These are phyloP conservation scores for Delphinella strobiligena DNA, from an alignment of 2,329 filamentous ascomycete genomes.

Conservation along the genomic window DNA sequence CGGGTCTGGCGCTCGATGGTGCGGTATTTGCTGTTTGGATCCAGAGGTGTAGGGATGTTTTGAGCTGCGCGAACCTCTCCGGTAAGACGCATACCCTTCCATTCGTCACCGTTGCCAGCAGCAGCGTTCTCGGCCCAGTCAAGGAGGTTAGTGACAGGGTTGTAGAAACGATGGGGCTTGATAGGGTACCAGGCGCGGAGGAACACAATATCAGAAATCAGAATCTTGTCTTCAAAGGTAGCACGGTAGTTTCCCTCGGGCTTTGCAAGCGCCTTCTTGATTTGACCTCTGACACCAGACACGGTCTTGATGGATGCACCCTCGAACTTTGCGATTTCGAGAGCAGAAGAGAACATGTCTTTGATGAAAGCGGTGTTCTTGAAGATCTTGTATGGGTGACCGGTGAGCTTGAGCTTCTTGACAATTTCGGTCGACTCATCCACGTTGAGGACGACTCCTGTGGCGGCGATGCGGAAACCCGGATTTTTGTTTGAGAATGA, in stretches of 20 bases:
- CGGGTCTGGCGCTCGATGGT: constrained; percentile 39
- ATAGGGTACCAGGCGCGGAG: constrained; percentile 93
- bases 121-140: constrained; percentile 34
- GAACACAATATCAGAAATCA: constrained; percentile 95
- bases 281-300: constrained; percentile 87
- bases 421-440: constrained; percentile 96
- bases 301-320: constrained; percentile 93
- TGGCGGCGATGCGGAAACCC: constrained; percentile 88
- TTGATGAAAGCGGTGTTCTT: constrained; percentile 99
- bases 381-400: constrained; percentile 92
- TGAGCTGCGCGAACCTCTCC: constrained; percentile 76
- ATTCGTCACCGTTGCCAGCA: constrained; percentile 31
- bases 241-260: constrained; percentile 93
- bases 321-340: constrained; percentile 98
- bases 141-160: constrained; percentile 85
- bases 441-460: constrained; percentile 83
- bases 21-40: constrained; percentile 78
- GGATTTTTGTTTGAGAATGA: constrained; percentile 73
- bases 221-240: constrained; percentile 96
- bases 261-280: constrained; percentile 87
- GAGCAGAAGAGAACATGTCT: constrained; percentile 87
- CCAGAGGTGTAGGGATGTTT: constrained; percentile 62
- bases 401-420: constrained; percentile 97
- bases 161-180: constrained; percentile 92
- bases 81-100: constrained; percentile 88